Evolutionary conservation across 257 asterid species (phyloP).

Genomic region (Ocimum tenuiflorum): DNA sequence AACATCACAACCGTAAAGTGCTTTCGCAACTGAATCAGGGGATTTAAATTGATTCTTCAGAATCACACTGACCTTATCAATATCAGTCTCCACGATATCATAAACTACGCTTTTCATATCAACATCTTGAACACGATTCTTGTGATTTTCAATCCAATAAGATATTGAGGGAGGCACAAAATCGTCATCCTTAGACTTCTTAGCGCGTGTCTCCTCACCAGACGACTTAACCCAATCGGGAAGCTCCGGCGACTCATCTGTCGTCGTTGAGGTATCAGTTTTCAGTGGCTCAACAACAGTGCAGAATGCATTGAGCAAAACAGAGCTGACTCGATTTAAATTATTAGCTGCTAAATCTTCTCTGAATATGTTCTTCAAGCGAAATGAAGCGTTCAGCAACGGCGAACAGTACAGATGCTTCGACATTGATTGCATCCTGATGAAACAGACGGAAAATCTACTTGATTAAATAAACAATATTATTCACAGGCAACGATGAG

Average conservation of each 20-base stretch:
- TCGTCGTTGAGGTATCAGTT: slow-evolving; percentile 16
- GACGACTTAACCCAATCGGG: slow-evolving; percentile 63
- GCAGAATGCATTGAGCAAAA: slow-evolving; percentile 35
- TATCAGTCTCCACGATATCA: slow-evolving; percentile 43
- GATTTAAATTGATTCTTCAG: slow-evolving; percentile 46
- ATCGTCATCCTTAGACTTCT: slow-evolving; percentile 41
- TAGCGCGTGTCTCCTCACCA: slow-evolving; percentile 6
- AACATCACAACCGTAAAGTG: slow-evolving; percentile 40
- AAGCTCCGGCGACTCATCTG: slow-evolving; percentile 76
- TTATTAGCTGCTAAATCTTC: slow-evolving; percentile 14
- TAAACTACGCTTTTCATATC: slow-evolving; percentile 29
- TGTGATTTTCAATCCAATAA: slow-evolving; percentile 56
- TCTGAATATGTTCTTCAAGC: slow-evolving; percentile 13
- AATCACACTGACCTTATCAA: slow-evolving; percentile 51
- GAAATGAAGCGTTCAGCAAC: slow-evolving; percentile 18
- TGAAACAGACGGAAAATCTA: neutral
- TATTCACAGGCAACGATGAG: neutral
- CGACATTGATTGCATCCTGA: slow-evolving; percentile 36
- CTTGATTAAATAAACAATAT: neutral
- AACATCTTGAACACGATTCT: slow-evolving; percentile 24
- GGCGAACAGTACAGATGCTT: slow-evolving; percentile 28
- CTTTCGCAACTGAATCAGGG: slow-evolving; percentile 37
- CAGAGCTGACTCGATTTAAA: slow-evolving; percentile 16
- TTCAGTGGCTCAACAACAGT: slow-evolving; percentile 26
- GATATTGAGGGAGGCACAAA: slow-evolving; percentile 75